A percentile compares a stretch with the other conserved stretches of the same genome.
Evolutionary conservation across 2,329 filamentous ascomycete species (phyloP).

Genomic region (Beauveria bassiana): DNA sequence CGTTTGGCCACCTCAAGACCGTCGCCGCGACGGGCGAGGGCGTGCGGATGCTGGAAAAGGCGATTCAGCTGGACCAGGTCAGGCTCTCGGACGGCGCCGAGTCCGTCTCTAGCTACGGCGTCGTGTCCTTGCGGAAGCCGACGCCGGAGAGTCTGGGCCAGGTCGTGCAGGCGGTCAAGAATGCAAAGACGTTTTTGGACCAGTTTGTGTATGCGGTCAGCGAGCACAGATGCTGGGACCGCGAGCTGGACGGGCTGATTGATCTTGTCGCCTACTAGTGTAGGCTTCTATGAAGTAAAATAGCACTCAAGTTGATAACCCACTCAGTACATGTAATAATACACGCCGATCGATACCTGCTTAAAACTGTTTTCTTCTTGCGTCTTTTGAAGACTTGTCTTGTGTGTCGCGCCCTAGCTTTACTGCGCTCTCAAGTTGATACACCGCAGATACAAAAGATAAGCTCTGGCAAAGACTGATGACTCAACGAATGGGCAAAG

Average conservation of each 20-base stretch:
- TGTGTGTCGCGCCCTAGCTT: background rate
- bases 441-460: no score
- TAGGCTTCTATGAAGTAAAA: no score
- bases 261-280: conserved; percentile 60
- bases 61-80: conserved; percentile 33
- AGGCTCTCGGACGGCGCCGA: conserved; percentile 34
- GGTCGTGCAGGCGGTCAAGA: conserved; percentile 55
- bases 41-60: conserved; percentile 50
- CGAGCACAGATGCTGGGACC: conserved; percentile 64
- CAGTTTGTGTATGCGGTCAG: conserved; percentile 63
- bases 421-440: background rate
- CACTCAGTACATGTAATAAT: background rate
- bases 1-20: conserved; percentile 74
- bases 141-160: conserved; percentile 53
- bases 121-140: conserved; percentile 56
- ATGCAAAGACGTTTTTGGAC: conserved; percentile 60
- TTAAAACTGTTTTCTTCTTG: no score
- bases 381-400: no score
- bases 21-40: conserved; percentile 70
- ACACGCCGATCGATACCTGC: background rate
- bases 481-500: no score
- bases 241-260: conserved; percentile 64
- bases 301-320: background rate
- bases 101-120: conserved; percentile 62
- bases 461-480: no score